phyloP scores from a whole-genome alignment of 2,329 filamentous ascomycete genomes.

The Claviceps fusiformis region DNA sequence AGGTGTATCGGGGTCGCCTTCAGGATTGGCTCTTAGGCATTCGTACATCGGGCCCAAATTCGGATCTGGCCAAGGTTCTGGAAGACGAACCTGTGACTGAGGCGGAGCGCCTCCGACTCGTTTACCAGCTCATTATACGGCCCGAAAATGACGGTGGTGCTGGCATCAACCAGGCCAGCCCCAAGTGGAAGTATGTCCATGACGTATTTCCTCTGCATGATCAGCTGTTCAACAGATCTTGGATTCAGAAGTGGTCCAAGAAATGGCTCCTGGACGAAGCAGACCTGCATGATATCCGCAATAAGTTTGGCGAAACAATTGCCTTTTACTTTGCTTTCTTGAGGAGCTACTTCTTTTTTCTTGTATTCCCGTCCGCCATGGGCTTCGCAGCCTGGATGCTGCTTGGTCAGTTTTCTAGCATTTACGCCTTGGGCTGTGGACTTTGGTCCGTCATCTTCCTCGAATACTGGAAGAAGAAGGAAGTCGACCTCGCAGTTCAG shows the following conservation, averaged over 20 bases:
- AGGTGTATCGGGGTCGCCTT: slow-evolving; percentile 76
- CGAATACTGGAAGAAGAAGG: slow-evolving; percentile 93
- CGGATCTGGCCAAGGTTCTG: slow-evolving; percentile 55
- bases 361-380: slow-evolving; percentile 68
- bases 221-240: slow-evolving; percentile 57
- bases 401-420: slow-evolving; percentile 69
- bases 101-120: slow-evolving; percentile 74
- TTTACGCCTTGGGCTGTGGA: slow-evolving; percentile 66
- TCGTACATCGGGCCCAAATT: slow-evolving; percentile 60
- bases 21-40: slow-evolving; percentile 92
- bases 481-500: slow-evolving; percentile 69
- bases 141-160: slow-evolving; percentile 63
- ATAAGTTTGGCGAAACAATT: slow-evolving; percentile 69
- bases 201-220: slow-evolving; percentile 72
- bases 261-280: slow-evolving; percentile 53
- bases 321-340: slow-evolving; percentile 95
- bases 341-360: slow-evolving; percentile 76
- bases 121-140: slow-evolving; percentile 73
- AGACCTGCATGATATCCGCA: slow-evolving; percentile 61
- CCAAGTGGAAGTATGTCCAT: slow-evolving; percentile 59
- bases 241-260: slow-evolving; percentile 62
- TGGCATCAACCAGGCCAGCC: slow-evolving; percentile 55
- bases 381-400: slow-evolving; percentile 68
- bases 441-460: slow-evolving; percentile 86
- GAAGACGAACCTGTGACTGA: slow-evolving; percentile 67